phyloP scores from a whole-genome alignment of 257 asterid genomes.

The Coffea eugenioides region DNA sequence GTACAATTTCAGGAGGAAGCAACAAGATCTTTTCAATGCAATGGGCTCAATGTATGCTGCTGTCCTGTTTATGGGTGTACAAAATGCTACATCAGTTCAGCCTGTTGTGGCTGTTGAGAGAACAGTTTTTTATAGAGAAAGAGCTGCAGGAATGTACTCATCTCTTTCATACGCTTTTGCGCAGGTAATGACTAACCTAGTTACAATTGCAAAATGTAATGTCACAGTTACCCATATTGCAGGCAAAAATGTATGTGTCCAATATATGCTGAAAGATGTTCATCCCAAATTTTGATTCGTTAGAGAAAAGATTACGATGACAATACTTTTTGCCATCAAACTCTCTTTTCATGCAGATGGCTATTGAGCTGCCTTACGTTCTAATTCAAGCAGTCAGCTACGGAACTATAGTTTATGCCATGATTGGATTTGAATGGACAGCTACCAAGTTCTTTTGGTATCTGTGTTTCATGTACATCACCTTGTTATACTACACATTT shows the following conservation, averaged over 20 bases:
- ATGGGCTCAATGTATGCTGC: constrained; percentile 85
- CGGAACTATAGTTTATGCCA: constrained; percentile 63
- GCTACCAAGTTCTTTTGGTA: constrained; percentile 66
- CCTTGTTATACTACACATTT: constrained; percentile 36
- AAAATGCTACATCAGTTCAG: constrained; percentile 71
- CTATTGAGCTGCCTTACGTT: constrained; percentile 66
- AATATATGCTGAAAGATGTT: no score
- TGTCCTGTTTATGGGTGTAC: constrained; percentile 67
- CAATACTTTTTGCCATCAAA: not conserved
- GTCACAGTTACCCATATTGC: no score
- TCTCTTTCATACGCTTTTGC: constrained; percentile 81
- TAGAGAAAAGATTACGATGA: no score
- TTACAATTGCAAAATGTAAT: no score
- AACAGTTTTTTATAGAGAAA: constrained; percentile 80
- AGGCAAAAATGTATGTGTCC: no score
- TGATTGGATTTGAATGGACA: constrained; percentile 87
- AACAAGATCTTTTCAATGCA: constrained; percentile 73
- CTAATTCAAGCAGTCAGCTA: constrained; percentile 56
- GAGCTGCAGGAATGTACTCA: constrained; percentile 93
- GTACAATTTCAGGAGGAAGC: constrained; percentile 40
- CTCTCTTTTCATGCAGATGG: constrained; percentile 32
- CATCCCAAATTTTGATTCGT: no score
- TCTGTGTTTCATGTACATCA: constrained; percentile 69
- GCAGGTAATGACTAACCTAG: constrained; percentile 40
- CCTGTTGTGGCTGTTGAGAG: constrained; percentile 78